phyloP scores from a whole-genome alignment of 2,329 filamentous ascomycete genomes.

The Fusarium annulatum region DNA sequence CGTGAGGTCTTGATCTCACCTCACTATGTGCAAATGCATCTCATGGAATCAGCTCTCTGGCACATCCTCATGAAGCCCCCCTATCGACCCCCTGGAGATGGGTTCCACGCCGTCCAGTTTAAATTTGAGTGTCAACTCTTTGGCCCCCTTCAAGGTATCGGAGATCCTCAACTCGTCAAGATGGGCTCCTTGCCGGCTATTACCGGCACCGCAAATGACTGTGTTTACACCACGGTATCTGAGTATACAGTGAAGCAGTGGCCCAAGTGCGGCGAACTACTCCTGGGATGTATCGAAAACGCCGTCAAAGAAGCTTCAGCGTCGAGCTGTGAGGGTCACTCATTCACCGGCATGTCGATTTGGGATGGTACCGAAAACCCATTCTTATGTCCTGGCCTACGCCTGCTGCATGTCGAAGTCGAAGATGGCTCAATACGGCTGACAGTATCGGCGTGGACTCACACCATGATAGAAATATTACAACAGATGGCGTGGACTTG shows the following conservation, averaged over 20 bases:
- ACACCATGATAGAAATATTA: constrained; percentile 50
- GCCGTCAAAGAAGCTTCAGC: constrained; percentile 46
- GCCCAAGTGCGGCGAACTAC: constrained; percentile 47
- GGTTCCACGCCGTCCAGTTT: constrained; percentile 51
- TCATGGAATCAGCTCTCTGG: constrained; percentile 54
- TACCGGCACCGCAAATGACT: constrained; percentile 51
- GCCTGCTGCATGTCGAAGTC: constrained; percentile 51
- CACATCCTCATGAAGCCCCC: constrained; percentile 49
- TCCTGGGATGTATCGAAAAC: constrained; percentile 49
- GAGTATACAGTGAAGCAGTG: constrained; percentile 49
- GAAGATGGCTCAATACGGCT: constrained; percentile 49
- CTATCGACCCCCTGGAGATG: constrained; percentile 48
- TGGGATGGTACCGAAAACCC: constrained; percentile 49
- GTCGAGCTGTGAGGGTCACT: constrained; percentile 39
- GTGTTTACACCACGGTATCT: constrained; percentile 48
- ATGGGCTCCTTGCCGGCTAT: constrained; percentile 48
- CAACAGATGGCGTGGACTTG: constrained; percentile 54
- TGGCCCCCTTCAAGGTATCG: constrained; percentile 43
- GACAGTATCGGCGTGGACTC: constrained; percentile 50
- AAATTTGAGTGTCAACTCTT: constrained; percentile 51
- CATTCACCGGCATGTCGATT: constrained; percentile 50
- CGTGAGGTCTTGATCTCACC: constrained; percentile 48
- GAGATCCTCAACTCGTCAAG: constrained; percentile 46
- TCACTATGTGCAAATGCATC: constrained; percentile 52
- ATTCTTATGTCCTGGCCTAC: constrained; percentile 45